A percentile compares a stretch with the other conserved stretches of the same genome.
phyloP scores from a whole-genome alignment of 2,329 filamentous ascomycete species.

The Alternaria sp. region DNA sequence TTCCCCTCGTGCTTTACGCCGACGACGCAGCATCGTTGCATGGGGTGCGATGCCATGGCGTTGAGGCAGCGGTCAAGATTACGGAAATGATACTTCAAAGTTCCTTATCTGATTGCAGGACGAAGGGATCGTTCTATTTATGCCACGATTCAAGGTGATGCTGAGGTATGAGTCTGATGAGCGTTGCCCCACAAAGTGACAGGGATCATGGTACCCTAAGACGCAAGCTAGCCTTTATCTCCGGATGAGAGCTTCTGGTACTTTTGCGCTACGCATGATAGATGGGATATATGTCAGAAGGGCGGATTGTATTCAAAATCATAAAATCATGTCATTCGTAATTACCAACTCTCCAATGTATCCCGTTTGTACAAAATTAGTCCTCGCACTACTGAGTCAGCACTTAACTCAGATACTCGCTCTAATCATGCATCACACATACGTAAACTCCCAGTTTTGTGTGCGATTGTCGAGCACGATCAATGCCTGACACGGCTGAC shows the following conservation, averaged over 20 bases:
- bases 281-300: not conserved
- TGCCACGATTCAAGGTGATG: not conserved
- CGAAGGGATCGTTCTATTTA: not conserved
- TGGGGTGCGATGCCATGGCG: slow-evolving; percentile 62
- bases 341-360: not conserved
- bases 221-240: not conserved
- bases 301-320: not conserved
- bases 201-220: not conserved
- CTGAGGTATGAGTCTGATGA: not conserved
- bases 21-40: slow-evolving; percentile 57
- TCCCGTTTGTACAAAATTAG: not conserved
- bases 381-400: not conserved
- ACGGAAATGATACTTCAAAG: not conserved
- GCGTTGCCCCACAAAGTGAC: not conserved
- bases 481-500: slow-evolving; percentile 37
- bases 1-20: slow-evolving; percentile 63
- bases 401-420: not conserved
- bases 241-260: not conserved
- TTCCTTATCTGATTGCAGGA: not conserved
- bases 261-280: not conserved
- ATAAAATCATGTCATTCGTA: not conserved
- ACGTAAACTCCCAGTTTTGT: not conserved
- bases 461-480: not conserved
- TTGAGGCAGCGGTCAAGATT: not conserved
- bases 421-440: not conserved